These are phyloP conservation scores for Colletotrichum sojae DNA, from an alignment of 2,329 filamentous ascomycete genomes.

Conservation along the genomic window DNA sequence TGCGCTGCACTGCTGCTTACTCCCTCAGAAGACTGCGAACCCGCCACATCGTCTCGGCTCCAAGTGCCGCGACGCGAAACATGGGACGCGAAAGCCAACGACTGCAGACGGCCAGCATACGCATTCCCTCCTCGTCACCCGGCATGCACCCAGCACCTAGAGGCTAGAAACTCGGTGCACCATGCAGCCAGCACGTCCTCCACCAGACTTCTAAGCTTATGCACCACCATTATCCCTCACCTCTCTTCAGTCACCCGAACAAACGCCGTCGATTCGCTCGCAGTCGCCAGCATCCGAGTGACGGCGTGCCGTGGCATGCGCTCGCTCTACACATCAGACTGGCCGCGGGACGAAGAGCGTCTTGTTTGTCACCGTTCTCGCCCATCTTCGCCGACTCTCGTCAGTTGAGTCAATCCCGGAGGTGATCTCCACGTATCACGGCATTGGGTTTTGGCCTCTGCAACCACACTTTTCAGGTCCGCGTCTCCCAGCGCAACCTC, in stretches of 20 bases:
- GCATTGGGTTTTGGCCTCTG: slow-evolving; percentile 1
- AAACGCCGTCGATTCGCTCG: slow-evolving; percentile 25
- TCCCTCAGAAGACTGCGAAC: not conserved
- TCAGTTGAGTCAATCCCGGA: not conserved
- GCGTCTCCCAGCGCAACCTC: slow-evolving; percentile 4
- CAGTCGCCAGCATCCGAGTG: slow-evolving; percentile 14
- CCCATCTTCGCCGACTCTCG: not conserved
- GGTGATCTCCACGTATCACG: slow-evolving; percentile 1
- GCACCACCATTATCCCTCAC: not conserved
- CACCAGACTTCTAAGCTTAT: not conserved
- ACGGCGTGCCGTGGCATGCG: not conserved
- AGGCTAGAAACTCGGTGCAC: slow-evolving; percentile 10
- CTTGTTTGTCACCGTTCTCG: slow-evolving; percentile 10
- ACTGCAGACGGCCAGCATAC: not conserved
- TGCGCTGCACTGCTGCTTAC: not conserved
- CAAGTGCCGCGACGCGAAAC: slow-evolving; percentile 36
- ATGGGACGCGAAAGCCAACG: slow-evolving; percentile 28
- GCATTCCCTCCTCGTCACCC: not conserved
- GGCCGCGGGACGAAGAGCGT: not conserved
- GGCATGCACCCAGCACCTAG: not conserved
- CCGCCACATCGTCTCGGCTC: slow-evolving; percentile 12
- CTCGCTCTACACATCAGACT: slow-evolving; percentile 15
- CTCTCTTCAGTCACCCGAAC: not conserved
- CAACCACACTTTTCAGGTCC: not conserved
- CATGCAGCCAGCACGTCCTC: slow-evolving; percentile 10